These are phyloP conservation scores for Pseudocercospora macadamiae DNA, from an alignment of 2,329 filamentous ascomycete genomes.

Conservation along the genomic window DNA sequence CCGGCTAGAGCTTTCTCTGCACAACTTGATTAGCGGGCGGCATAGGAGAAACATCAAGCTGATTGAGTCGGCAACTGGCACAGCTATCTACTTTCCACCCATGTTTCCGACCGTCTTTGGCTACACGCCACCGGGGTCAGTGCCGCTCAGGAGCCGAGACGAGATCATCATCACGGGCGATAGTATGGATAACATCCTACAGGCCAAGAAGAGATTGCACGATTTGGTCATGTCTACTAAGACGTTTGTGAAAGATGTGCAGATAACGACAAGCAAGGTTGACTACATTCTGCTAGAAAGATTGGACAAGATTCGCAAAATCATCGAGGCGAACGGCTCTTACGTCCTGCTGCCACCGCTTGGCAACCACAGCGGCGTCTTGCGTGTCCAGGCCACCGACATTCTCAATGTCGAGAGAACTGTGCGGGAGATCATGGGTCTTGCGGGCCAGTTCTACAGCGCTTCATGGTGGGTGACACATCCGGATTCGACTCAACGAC, in stretches of 20 bases:
- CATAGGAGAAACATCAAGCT: slow-evolving; percentile 97
- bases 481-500: slow-evolving; percentile 66
- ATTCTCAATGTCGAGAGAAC: slow-evolving; percentile 93
- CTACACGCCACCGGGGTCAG: slow-evolving; percentile 79
- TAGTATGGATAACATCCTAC: slow-evolving; percentile 77
- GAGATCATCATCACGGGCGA: slow-evolving; percentile 96
- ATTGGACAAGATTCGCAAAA: slow-evolving; percentile 95
- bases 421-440: slow-evolving; percentile 90
- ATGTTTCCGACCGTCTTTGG: slow-evolving; percentile 90
- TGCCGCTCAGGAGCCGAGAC: slow-evolving; percentile 75
- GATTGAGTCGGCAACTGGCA: slow-evolving; percentile 93
- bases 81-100: slow-evolving; percentile 96
- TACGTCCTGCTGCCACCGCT: slow-evolving; percentile 91
- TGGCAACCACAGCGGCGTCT: slow-evolving; percentile 79
- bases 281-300: slow-evolving; percentile 90
- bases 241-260: slow-evolving; percentile 81
- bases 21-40: slow-evolving; percentile 89
- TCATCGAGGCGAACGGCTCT: slow-evolving; percentile 94
- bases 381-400: slow-evolving; percentile 90
- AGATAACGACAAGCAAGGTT: slow-evolving; percentile 87
- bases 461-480: slow-evolving; percentile 94
- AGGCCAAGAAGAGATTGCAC: slow-evolving; percentile 88
- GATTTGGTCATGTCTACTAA: slow-evolving; percentile 81
- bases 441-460: slow-evolving; percentile 96
- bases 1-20: slow-evolving; percentile 81